Percentiles rank a stretch among this genome's conserved stretches.
Evolutionary conservation across 257 asterid genomes (phyloP).

Genomic region (Verbascum thapsus): DNA sequence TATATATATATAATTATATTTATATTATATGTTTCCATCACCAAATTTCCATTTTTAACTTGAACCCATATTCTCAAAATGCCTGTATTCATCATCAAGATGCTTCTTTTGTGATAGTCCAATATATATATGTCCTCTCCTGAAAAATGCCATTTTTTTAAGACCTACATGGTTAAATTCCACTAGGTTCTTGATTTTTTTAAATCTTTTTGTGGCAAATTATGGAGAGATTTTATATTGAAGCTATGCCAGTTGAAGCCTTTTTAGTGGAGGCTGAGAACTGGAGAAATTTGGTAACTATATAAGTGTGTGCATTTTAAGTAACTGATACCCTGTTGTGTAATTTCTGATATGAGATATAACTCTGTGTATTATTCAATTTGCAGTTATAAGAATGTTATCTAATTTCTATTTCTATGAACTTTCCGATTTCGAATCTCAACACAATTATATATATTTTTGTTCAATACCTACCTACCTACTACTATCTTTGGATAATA

Average conservation of each 20-base stretch:
- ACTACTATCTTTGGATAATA: no score
- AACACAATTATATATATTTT: no score
- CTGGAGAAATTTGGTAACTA: not conserved
- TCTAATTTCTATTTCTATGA: no score
- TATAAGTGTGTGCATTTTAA: not conserved
- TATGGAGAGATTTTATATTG: slow-evolving; percentile 20
- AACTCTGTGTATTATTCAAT: no score
- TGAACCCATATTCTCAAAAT: slow-evolving; percentile 10
- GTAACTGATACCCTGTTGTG: not conserved
- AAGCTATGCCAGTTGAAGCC: slow-evolving; percentile 17
- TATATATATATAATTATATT: not conserved
- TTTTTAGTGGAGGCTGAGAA: slow-evolving; percentile 23
- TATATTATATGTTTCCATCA: not conserved
- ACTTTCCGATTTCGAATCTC: no score
- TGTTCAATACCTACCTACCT: no score
- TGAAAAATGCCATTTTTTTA: slow-evolving; percentile 28
- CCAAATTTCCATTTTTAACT: slow-evolving; percentile 14
- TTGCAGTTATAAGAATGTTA: no score
- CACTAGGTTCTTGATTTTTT: slow-evolving; percentile 12
- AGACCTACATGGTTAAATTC: slow-evolving; percentile 35
- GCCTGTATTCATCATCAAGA: slow-evolving; percentile 2
- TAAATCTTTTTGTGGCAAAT: slow-evolving; percentile 23
- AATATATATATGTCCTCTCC: slow-evolving; percentile 16
- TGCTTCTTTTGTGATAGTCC: slow-evolving; percentile 26
- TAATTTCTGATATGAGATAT: no score